These are phyloP conservation scores for Botrytis fragariae DNA, from an alignment of 2,329 filamentous ascomycete genomes.

Conservation along the genomic window DNA sequence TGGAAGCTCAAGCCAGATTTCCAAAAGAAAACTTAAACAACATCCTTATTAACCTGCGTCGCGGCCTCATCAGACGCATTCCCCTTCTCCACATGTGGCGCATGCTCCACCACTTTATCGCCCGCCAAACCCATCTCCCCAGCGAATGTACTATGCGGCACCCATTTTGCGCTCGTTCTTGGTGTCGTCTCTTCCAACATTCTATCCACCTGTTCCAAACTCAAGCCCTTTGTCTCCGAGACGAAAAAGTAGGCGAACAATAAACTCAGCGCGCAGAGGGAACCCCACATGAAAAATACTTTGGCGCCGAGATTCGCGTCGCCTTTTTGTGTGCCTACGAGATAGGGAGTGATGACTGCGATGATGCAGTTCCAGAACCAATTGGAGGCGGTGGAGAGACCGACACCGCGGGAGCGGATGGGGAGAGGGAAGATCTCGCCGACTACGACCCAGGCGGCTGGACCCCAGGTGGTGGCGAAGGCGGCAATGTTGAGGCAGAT, in stretches of 20 bases:
- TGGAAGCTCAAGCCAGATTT: background rate
- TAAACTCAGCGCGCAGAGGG: constrained; percentile 53
- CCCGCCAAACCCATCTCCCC: constrained; percentile 29
- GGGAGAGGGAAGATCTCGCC: constrained; percentile 89
- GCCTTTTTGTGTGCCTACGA: constrained; percentile 59
- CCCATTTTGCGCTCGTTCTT: constrained; percentile 36
- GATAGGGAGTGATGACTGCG: constrained; percentile 71
- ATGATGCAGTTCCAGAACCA: constrained; percentile 82
- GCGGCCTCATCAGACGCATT: background rate
- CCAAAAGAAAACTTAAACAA: constrained; percentile 11
- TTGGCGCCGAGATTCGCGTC: constrained; percentile 34
- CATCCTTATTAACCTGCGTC: constrained; percentile 16
- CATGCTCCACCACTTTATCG: constrained; percentile 17
- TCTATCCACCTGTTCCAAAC: constrained; percentile 70
- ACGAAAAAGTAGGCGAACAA: constrained; percentile 59
- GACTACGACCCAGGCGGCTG: constrained; percentile 73
- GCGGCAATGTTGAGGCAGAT: constrained; percentile 90
- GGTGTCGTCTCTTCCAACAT: constrained; percentile 51
- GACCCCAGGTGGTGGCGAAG: constrained; percentile 88
- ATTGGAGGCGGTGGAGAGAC: constrained; percentile 82
- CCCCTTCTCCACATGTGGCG: constrained; percentile 17
- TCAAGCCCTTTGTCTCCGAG: constrained; percentile 72
- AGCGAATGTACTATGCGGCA: constrained; percentile 36
- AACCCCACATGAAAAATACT: constrained; percentile 59
- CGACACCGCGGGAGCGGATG: constrained; percentile 84